Evolutionary conservation across 2,329 filamentous ascomycete species (phyloP), one percentile per base, ranked within the genome.

Genomic region (Phyllosticta citriasiana): DNA sequence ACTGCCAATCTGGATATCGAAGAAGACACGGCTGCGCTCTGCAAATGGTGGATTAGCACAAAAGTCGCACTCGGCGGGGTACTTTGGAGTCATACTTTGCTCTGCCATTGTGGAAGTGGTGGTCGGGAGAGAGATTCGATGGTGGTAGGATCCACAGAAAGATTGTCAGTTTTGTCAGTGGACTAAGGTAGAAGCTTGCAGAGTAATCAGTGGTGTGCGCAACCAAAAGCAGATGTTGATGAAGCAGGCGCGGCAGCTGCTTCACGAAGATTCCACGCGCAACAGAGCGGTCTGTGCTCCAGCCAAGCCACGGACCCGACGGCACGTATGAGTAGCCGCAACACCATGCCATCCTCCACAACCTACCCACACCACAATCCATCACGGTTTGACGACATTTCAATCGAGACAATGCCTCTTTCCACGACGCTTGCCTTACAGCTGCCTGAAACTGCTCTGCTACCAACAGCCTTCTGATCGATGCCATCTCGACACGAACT

Each of bases 1-100:
- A 63, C 84, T 83, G 71, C 88, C 91, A 71, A 97, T 88, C 64
- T 86, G 80, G 73, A 99, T 87, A 79, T 97, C 92, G 75, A 99
- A 97, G 80, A 88, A 99, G 78, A 96, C 92, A 68, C 89, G 87
- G 72, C 85, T 84, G 70, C 89, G 88, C 73, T 80, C 80, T 80
- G 72, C 16, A 6, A 47, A 52, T 52, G 12, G 10, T 10, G 25
- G 26, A 53, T 60, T n/a, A 60, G 58, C 40, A 16, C 12, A 2
- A 47, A 47, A 47, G 40, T 47, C 40, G 40, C 53, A 14, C n/a
- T n/a, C 30, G 40, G 22, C 30, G 12, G 9, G 10, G 8, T 12
- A 33, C 35, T 14, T 30, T 33, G 7, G 35, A 19, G 19, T 22
- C 58, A 30, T 50, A 60, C 58, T 60, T 50, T 60, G 58, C 19